Base-by-base conservation (phyloP, 2,329 filamentous ascomycete genomes). In the Aspergillaceae sp. region DNA sequence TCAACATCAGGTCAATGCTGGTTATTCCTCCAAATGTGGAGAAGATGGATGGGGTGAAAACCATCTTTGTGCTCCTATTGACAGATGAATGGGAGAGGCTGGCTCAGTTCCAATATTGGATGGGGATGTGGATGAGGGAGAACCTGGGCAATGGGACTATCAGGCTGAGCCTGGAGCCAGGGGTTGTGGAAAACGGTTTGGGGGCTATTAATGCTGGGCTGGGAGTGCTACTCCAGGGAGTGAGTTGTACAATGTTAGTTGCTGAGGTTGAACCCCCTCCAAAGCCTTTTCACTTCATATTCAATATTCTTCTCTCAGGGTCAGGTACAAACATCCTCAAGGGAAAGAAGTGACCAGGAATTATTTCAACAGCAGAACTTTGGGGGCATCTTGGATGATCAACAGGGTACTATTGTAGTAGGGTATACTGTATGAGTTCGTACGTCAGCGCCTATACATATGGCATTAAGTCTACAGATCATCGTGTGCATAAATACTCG, bases 191-290 rank as follows among this genome's bases (percentile, higher is more conserved):
- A 1, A 66, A 53, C 30, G 68, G 70, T 0, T 38, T 73, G 43
- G 57, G 47, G 4, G 55, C 55, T 36, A 57, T 74, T 1, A 69
- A 72, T 56, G 45, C 33, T 45, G 71, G 62, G n/a, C 42, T 73
- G 48, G 63, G 71, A 27, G 46, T 36, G 10, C 42, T 74, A 9
- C 47, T 49, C 1, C 45, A 29, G n/a, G 70, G 71, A 0, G 68
- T 73, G 8, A 73, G 69, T 40, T 71, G 70, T 49, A 60, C 54
- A 0, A 74, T 73, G 56, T 58, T 74, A 46, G 59, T 73, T 34
- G 53, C 73, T 42, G 64, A 73, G 46, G 30, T 72, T 56, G 50
- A 2, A 19, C 2, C 19, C 19, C 19, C 19, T 19, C 19, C 19
- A 19, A 19, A 19, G 19, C 1, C 19, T 1, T 19, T 19, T 2